Evolutionary conservation across 1,139 yeast species (phyloP), one percentile per base, ranked within the genome.

Genomic region (Yamadazyma atmosphaerica): DNA sequence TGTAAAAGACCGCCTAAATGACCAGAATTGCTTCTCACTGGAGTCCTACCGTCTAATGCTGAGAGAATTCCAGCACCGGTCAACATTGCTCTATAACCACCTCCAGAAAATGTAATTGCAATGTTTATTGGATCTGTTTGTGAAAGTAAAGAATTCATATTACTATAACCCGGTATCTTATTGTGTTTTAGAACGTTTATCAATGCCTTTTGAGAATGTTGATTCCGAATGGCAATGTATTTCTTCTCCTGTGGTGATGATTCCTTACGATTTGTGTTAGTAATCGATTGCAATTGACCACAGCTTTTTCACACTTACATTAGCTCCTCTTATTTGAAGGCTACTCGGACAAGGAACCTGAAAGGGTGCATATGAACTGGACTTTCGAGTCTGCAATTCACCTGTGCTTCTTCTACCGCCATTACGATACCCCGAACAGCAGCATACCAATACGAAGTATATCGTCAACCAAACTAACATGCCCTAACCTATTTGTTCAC

Each of bases 21-120:
- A 1, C 65, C 32, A 1, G 58, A 13, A 7, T 13, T 3, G 12
- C 53, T 0, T 67, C 45, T 6, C 64, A 3, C 58, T 17, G 66
- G 60, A 0, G 72, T 63, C 35, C 81, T 51, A 4, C 48, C 50
- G 49, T 83, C 84, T 51, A 77, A 63, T 0, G 84, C 85, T 8
- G 68, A 52, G 1, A 83, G 40, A 12, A 74, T 68, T 1, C 92
- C 92, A 2, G 83, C 83, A 2, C 84, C 85, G 3, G 75, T 71
- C 10, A 84, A 54, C 79, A 84, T 76, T 1, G 90, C 76, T 42
- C 90, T 61, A 49, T 79, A 82, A 0, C 89, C 88, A 9, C 92
- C 92, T 3, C 92, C 92, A 4, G 89, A 82, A 21, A 84, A 55
- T 0, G 86, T 81, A 8, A 82, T 44, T 0, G 81, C 84, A 11